Evolutionary conservation across 768 basidiomycete genomes (phyloP), one percentile per base, ranked within the genome.

Genomic region (Tricholoma hemisulphureum): DNA sequence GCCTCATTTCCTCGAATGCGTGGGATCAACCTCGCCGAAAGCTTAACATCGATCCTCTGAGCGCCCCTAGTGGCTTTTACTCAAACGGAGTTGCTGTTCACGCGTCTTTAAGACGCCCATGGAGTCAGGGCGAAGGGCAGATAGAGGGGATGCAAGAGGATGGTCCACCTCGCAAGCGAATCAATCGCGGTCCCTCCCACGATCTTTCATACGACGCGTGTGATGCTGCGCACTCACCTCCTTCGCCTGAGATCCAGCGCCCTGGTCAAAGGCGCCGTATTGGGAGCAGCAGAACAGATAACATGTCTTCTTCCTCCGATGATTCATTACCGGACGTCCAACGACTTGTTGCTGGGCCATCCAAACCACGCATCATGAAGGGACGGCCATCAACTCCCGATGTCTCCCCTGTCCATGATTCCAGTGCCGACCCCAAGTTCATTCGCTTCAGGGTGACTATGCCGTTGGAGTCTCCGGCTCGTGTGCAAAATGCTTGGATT

Each of bases 161-260:
- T 14, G 88, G 83, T 13, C 87, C 85, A 35, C 89, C 89, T 51
- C 84, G 85, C 58, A 92, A 92, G 75, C 84, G 84, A 63, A 65
- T 83, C 37, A 86, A 90, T 67, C 77, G 76, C 58, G 86, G 85
- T 26, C 70, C 72, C 51, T 70, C 74, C 20, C 58, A 71, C 46
- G 73, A 76, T 26, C 69, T 72, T 53, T 70, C 74, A 23, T 58
- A 72, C 41, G 73, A 76, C 66, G 58, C 73, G 54, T 70, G 69
- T 51, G 75, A 76, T 63, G 68, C 66, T 56, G 73, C 69, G 68
- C 77, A 74, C 64, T 80, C 75, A 48, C 83, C 84, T 41, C 77
- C 73, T 34, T 87, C 89, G 16, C 88, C 89, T 13, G 82, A 81
- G 34, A 76, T 87, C 35, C 79, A 80, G 56, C 78, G 80, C 51